Evolutionary conservation across 176 grass and related monocot genomes (phyloP).

Genomic region (Bolboschoenus planiculmis): DNA sequence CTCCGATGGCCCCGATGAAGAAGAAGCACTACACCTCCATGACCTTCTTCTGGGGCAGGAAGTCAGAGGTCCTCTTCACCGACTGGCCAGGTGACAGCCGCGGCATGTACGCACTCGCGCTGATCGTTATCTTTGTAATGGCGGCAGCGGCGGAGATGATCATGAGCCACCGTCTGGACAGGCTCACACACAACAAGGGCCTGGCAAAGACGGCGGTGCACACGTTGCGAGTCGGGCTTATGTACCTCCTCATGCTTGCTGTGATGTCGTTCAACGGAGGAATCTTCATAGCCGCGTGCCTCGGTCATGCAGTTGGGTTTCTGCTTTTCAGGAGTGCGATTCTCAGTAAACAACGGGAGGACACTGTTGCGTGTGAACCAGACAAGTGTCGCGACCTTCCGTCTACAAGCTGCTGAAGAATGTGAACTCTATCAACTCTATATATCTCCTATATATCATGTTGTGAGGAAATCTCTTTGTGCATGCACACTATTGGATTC

Average conservation of each 20-base stretch:
- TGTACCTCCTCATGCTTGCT: slow-evolving; percentile 29
- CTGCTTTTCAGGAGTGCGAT: slow-evolving; percentile 3
- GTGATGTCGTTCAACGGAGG: slow-evolving; percentile 32
- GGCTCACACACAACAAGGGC: background rate
- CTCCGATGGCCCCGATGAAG: background rate
- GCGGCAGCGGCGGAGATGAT: background rate
- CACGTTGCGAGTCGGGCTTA: background rate
- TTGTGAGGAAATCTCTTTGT: background rate
- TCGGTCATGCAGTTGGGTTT: slow-evolving; percentile 10
- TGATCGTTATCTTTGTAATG: slow-evolving; percentile 11
- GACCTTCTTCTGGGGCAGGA: slow-evolving; percentile 25
- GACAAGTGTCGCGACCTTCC: background rate
- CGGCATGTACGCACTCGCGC: background rate
- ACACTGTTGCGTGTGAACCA: background rate
- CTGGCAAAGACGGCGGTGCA: slow-evolving; percentile 11
- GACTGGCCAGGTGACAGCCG: slow-evolving; percentile 5
- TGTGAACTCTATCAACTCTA: background rate
- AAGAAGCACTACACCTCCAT: slow-evolving; percentile 13
- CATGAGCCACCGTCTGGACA: background rate
- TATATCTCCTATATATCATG: background rate
- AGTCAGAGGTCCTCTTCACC: slow-evolving; percentile 4
- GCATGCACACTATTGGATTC: background rate
- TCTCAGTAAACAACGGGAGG: background rate
- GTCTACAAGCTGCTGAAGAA: background rate
- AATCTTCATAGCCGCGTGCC: slow-evolving; percentile 17